A percentile compares a stretch with the other conserved stretches of the same genome.
Evolutionary conservation across 176 grass and related monocot genomes (phyloP).

Genomic region (Coix lacrymajobi): DNA sequence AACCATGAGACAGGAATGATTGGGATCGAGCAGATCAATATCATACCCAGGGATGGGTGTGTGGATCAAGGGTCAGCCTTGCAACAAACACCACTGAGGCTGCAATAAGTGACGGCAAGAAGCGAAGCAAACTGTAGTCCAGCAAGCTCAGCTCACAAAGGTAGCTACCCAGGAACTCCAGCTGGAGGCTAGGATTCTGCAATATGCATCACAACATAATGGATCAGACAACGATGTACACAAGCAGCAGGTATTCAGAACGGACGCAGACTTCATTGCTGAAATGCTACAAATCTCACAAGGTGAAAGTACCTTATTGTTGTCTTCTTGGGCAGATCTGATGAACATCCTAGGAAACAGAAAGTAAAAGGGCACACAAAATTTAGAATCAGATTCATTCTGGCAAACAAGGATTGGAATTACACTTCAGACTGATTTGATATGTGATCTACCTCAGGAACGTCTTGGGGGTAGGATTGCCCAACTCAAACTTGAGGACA

Average conservation of each 20-base stretch:
- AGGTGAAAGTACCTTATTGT: slow-evolving; percentile 35
- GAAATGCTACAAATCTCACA: not conserved
- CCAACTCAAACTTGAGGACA: slow-evolving; percentile 71
- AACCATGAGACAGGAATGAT: not conserved
- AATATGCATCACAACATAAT: not conserved
- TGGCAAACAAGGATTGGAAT: not conserved
- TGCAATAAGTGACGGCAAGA: slow-evolving; percentile 78
- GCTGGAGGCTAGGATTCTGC: slow-evolving; percentile 37
- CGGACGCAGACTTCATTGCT: not conserved
- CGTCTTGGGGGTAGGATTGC: slow-evolving; percentile 82
- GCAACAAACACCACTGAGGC: slow-evolving; percentile 73
- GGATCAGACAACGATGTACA: slow-evolving; percentile 8
- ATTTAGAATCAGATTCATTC: not conserved
- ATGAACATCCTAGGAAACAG: slow-evolving; percentile 49
- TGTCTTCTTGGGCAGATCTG: slow-evolving; percentile 60
- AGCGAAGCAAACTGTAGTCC: slow-evolving; percentile 62
- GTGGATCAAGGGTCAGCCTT: slow-evolving; percentile 64
- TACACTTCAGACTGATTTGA: not conserved
- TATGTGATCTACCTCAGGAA: slow-evolving; percentile 51
- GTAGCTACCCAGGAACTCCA: slow-evolving; percentile 71
- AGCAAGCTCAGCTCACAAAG: slow-evolving; percentile 77
- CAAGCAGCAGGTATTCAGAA: not conserved
- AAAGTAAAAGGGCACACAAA: not conserved
- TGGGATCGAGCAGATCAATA: not conserved
- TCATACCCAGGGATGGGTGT: slow-evolving; percentile 77